Evolutionary conservation across 352 stramenopile species (phyloP), one percentile per base, ranked within the genome.

Genomic region (Phytopythium cucurbitacearum): DNA sequence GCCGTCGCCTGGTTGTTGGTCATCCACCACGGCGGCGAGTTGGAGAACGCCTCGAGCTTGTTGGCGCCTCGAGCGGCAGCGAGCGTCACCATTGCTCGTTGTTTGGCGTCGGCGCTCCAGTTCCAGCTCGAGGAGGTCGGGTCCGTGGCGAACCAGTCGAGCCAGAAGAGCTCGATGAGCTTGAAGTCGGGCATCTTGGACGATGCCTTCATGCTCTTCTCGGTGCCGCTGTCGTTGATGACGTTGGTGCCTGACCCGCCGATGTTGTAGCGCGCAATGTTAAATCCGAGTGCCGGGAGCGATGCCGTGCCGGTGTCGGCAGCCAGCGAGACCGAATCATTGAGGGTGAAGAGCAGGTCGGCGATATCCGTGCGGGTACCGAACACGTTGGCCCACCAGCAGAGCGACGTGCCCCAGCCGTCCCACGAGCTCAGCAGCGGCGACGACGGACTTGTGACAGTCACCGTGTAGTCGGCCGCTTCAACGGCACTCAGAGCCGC

Each of bases 21-120:
- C 76, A 85, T 87, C 76, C 76, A 87, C 76, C 76, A 87, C 9
- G 76, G 76, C 5, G 73, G 73, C 41, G 76, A 71, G 51, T 87
- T 85, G 4, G 73, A 81, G 46, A 84, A 85, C 0, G 71, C 71
- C 38, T 87, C 76, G 4, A 75, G 56, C 32, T 75, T 21, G 60
- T 78, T 69, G 10, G 58, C 66, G 16, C 61, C 73, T 32, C 76
- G 73, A 7, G 60, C 37, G 13, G 59, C 68, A 9, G 73, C 76
- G 8, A 71, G 47, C n/a, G 57, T 16, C 10, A 87, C 48, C 60
- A 81, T 71, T 33, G 55, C 45, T 16, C 76, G 73, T 52, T 87
- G 76, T 40, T 68, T 68, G 0, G 55, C 48, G 45, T 84, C 73
- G 7, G 48, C 59, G 1, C 61, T 50, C 76, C 76, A 85, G 60